Conservation (phyloP, 805 yeast species). For the Candida patagonica region DNA sequence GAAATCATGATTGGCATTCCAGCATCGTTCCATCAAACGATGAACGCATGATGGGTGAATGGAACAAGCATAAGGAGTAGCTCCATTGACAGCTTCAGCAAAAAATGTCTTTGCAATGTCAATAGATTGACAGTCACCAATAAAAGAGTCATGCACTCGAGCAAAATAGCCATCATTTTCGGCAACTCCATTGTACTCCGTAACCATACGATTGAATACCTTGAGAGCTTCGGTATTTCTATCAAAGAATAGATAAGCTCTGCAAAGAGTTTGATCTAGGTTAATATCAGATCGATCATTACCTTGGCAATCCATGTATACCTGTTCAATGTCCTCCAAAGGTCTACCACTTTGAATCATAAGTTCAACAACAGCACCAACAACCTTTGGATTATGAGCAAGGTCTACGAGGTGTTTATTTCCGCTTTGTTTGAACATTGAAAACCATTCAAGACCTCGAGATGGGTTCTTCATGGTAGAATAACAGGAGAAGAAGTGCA, state of each 20-base stretch:
- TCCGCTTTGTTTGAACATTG: constrained; percentile 6
- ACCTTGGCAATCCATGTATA: constrained; percentile 10
- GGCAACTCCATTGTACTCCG: constrained; percentile 32
- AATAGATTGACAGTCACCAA: constrained; percentile 68
- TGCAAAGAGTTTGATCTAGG: constrained; percentile 62
- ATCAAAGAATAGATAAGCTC: constrained; percentile 57
- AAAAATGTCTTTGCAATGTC: constrained; percentile 64
- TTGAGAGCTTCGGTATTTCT: constrained; percentile 58
- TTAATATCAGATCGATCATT: constrained; percentile 22
- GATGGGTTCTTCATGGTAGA: constrained; percentile 12
- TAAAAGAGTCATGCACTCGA: constrained; percentile 68
- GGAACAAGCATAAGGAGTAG: constrained; percentile 63
- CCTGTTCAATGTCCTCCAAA: constrained; percentile 14
- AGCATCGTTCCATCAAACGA: constrained; percentile 50
- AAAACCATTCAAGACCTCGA: constrained; percentile 15
- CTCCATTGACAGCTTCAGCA: constrained; percentile 57
- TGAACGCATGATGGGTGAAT: constrained; percentile 68
- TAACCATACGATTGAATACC: constrained; percentile 32
- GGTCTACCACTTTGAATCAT: constrained; percentile 14
- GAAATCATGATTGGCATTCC: constrained; percentile 39
- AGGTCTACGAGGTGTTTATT: constrained; percentile 2
- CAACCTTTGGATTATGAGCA: constrained; percentile 11
- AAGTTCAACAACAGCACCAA: constrained; percentile 15
- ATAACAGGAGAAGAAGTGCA: constrained; percentile 18
- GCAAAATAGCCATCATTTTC: constrained; percentile 31